Conservation (phyloP, 805 yeast genomes). For the Saccharomycopsis fibuligera region DNA sequence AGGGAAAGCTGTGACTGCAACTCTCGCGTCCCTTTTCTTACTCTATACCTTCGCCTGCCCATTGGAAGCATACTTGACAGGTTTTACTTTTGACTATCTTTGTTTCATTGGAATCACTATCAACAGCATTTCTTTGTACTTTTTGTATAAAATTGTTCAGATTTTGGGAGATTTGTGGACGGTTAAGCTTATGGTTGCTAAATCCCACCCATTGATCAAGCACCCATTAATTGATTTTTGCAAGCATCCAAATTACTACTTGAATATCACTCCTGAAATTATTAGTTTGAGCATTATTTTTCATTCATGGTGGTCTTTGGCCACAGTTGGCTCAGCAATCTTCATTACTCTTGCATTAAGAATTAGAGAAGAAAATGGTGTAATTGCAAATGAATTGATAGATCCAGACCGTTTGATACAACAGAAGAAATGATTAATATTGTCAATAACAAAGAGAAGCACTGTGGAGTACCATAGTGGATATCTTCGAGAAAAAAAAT, state of each 20-base stretch:
- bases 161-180: background rate
- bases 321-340: background rate
- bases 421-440: too few relatives aligned
- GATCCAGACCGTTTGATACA: too few relatives aligned
- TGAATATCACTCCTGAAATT: constrained; percentile 1
- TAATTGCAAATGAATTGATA: background rate
- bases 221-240: background rate
- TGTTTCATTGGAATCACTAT: background rate
- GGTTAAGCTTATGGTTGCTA: constrained; percentile 2
- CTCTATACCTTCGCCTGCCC: background rate
- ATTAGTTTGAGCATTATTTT: background rate
- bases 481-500: too few relatives aligned
- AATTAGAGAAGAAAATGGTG: background rate
- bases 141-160: background rate
- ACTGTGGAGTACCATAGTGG: too few relatives aligned
- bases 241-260: constrained; percentile 5
- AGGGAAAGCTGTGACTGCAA: background rate
- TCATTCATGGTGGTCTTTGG: background rate
- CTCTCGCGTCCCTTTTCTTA: background rate
- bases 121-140: background rate
- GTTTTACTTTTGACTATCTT: background rate
- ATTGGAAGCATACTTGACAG: background rate
- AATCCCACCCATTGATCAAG: constrained; percentile 2
- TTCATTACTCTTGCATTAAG: background rate
- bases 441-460: too few relatives aligned